phyloP scores from a whole-genome alignment of 768 basidiomycete species.

The Pisolithus microcarpus region DNA sequence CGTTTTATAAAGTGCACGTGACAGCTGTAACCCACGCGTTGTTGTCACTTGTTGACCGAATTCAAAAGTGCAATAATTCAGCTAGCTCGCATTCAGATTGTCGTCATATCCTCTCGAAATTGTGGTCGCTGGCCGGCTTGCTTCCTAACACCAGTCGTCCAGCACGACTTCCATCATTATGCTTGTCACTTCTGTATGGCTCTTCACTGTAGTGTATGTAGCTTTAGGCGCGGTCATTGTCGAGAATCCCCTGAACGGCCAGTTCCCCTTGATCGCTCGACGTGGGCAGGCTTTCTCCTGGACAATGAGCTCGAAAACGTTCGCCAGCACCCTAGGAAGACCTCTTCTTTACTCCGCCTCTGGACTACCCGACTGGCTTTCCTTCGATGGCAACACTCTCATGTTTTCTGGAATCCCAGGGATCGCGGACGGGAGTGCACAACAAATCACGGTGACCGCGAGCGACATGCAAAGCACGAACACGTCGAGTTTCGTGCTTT shows the following conservation, averaged over 20 bases:
- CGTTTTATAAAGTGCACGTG: conserved; percentile 20
- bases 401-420: conserved; percentile 69
- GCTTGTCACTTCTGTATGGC: conserved; percentile 52
- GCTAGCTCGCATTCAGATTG: not conserved
- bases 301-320: conserved; percentile 61
- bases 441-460: conserved; percentile 57
- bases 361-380: conserved; percentile 67
- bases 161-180: conserved; percentile 54
- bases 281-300: conserved; percentile 58
- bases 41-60: conserved; percentile 8
- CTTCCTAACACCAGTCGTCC: conserved; percentile 32
- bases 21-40: conserved; percentile 17
- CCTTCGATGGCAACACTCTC: conserved; percentile 52
- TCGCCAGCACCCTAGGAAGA: conserved; percentile 40
- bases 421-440: conserved; percentile 53
- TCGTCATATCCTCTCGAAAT: conserved; percentile 10
- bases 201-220: conserved; percentile 34
- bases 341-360: conserved; percentile 47
- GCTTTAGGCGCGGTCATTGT: conserved; percentile 44
- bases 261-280: conserved; percentile 76
- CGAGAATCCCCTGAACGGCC: conserved; percentile 54
- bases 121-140: conserved; percentile 58
- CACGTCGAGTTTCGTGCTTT: conserved; percentile 48
- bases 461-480: conserved; percentile 44
- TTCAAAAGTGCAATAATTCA: not conserved